phyloP scores from a whole-genome alignment of 2,329 filamentous ascomycete genomes.

The Rugonectria rugulosa region DNA sequence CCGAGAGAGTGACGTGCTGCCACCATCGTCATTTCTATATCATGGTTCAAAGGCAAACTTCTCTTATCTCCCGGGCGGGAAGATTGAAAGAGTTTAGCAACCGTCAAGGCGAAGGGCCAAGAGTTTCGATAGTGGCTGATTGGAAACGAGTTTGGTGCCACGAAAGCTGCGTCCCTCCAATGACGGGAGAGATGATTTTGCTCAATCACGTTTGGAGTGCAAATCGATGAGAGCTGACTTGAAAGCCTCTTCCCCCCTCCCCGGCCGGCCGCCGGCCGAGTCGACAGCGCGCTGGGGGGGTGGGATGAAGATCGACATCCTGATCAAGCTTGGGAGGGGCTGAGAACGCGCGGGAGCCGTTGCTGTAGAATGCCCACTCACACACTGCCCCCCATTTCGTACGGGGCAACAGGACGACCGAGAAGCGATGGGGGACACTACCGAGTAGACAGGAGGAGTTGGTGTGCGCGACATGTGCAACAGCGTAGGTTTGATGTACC shows the following conservation, averaged over 20 bases:
- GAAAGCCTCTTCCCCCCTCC: too few relatives aligned
- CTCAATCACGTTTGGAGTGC: too few relatives aligned
- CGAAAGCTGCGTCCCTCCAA: too few relatives aligned
- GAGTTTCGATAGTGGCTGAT: too few relatives aligned
- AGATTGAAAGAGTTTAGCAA: constrained; percentile 4
- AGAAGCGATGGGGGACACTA: neutral
- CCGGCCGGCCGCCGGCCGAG: constrained; percentile 8
- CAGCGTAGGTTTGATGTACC: constrained; percentile 19
- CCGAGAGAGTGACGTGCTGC: neutral
- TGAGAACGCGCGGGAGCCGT: constrained; percentile 13
- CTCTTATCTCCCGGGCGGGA: neutral
- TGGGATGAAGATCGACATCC: constrained; percentile 32
- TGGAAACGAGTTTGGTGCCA: too few relatives aligned
- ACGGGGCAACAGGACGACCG: too few relatives aligned
- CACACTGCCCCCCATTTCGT: too few relatives aligned
- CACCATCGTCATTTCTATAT: neutral
- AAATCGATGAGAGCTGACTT: too few relatives aligned
- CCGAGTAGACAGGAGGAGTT: neutral
- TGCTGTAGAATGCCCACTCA: neutral
- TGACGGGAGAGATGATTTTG: neutral
- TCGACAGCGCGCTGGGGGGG: too few relatives aligned
- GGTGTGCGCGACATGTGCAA: too few relatives aligned
- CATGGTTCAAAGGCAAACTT: neutral
- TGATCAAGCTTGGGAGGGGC: constrained; percentile 5
- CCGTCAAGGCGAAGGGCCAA: too few relatives aligned